A percentile compares a stretch with the other conserved stretches of the same genome.
Conservation (phyloP, 306 rosid genomes). For the Heteromeles arbutifolia region DNA sequence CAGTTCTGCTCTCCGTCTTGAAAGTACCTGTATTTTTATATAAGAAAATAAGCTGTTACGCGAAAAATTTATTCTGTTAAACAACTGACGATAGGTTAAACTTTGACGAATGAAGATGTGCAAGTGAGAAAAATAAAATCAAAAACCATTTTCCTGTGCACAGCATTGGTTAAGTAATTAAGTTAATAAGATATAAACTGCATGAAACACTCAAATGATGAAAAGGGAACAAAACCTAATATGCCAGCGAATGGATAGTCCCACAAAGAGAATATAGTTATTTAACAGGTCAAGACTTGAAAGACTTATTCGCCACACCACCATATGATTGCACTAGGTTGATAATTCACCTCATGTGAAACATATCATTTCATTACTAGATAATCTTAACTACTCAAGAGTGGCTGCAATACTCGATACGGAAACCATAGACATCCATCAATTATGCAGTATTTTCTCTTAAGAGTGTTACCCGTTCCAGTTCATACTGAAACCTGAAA, state of each 20-base stretch:
- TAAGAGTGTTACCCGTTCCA: background rate
- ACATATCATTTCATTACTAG: no score
- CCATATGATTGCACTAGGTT: background rate
- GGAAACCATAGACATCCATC: background rate
- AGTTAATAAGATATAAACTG: background rate
- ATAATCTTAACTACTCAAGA: background rate
- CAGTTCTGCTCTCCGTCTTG: constrained; percentile 9
- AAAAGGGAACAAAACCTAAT: background rate
- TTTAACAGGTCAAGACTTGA: background rate
- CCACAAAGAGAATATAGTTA: background rate
- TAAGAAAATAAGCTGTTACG: background rate
- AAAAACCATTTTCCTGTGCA: background rate
- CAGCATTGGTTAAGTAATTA: background rate
- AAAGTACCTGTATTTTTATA: background rate
- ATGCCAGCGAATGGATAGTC: background rate
- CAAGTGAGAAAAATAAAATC: background rate
- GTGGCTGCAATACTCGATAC: background rate
- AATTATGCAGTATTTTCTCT: background rate
- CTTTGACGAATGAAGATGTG: background rate
- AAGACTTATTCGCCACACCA: background rate
- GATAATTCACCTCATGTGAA: background rate
- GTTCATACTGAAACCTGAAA: background rate
- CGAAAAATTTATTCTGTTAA: background rate
- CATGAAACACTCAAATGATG: background rate
- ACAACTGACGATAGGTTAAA: background rate